phyloP scores from a whole-genome alignment of 2,329 filamentous ascomycete species.

The Botrytis tulipae region DNA sequence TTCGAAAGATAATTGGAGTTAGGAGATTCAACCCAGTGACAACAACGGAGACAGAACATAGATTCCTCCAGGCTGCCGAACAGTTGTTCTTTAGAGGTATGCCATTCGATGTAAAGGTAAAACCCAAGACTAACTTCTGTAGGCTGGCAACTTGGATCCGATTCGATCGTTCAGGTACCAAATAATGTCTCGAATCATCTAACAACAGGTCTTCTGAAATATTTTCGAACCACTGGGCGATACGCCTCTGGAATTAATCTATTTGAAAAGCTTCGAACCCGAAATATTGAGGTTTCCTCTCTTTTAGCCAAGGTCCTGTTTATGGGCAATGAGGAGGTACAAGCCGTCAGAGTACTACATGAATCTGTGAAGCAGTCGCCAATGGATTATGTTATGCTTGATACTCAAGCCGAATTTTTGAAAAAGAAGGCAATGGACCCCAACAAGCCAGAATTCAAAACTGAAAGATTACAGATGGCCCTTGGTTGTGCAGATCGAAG shows the following conservation, averaged over 20 bases:
- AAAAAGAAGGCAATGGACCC: constrained; percentile 72
- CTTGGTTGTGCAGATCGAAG: constrained; percentile 91
- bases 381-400: constrained; percentile 97
- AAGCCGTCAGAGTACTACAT: constrained; percentile 83
- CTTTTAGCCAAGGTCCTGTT: constrained; percentile 87
- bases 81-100: constrained; percentile 89
- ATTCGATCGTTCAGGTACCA: constrained; percentile 94
- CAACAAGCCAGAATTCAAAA: constrained; percentile 53
- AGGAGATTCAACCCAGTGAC: constrained; percentile 96
- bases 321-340: constrained; percentile 95
- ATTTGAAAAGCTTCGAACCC: constrained; percentile 89
- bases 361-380: constrained; percentile 86
- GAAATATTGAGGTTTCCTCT: constrained; percentile 92
- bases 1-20: constrained; percentile 96
- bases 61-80: constrained; percentile 91
- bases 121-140: constrained; percentile 26
- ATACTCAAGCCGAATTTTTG: constrained; percentile 90
- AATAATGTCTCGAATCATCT: constrained; percentile 96
- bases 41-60: constrained; percentile 96
- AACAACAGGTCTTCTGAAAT: constrained; percentile 87
- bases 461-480: constrained; percentile 76
- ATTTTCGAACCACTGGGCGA: constrained; percentile 91
- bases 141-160: constrained; percentile 95
- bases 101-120: not conserved
- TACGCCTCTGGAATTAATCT: constrained; percentile 95